Evolutionary conservation across 495 filamentous ascomycete genomes (phyloP), one percentile per base, ranked within the genome.

Genomic region (Aspergillus haitiensis): DNA sequence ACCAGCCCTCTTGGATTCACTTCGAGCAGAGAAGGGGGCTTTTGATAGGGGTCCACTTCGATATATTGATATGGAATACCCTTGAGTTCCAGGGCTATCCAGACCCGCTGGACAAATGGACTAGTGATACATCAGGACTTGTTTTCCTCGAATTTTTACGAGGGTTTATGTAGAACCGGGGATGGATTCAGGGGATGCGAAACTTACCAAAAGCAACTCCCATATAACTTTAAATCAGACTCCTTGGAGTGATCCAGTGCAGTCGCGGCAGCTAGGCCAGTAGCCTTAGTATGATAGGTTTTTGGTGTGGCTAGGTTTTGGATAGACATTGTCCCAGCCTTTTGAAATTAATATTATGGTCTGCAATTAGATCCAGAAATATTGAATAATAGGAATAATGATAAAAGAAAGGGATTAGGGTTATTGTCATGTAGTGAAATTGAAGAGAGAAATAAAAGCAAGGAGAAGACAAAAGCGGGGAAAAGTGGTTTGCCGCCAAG

Each of bases 11-110:
- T 80, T n/a, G 92, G 92, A 63, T 96, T 96, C 53, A 96, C 85
- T 42, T 91, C 90, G 35, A 96, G 79, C 37, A 96, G 72, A 13
- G 82, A 83, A 53, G 86, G 81, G 13, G 91, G 90, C 65, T 93
- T 93, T 61, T 88, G 81, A 65, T 93, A 95, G 4, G 92, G 92
- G 67, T 97, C 90, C 32, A 92, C 87, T 70, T 97, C 93, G 61
- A 93, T 87, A 70, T 98, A 98, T 68, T 97, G 90, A 65, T 98
- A 98, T 18, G 78, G 78, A 44, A 96, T 79, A 6, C 84, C 81
- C 70, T 96, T 97, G 52, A 86, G 74, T 72, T 98, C 92, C n/a
- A 98, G 79, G 7, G 93, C 87, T 62, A 98, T 96, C 93, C 93
- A 98, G 16, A 96, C 91, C 11, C 93, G 87, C 73, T 97, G 93